Percentiles rank a stretch among this genome's conserved stretches.
phyloP scores from a whole-genome alignment of 2,329 filamentous ascomycete genomes.

The Cercospora citrullina region DNA sequence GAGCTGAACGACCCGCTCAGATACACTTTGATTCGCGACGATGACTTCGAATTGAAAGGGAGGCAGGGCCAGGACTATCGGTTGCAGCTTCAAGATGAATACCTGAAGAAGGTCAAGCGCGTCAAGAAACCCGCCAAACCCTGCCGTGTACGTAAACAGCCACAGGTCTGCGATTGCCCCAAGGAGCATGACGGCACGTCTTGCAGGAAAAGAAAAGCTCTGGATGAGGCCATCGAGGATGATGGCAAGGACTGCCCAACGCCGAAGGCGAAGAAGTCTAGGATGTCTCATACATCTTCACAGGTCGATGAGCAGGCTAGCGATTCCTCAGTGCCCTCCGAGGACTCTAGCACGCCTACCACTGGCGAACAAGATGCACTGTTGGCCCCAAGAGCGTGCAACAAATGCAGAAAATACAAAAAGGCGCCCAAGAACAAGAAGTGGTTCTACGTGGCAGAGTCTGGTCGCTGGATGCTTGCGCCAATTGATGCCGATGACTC shows the following conservation, averaged over 20 bases:
- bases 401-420: not conserved
- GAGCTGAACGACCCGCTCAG: not conserved
- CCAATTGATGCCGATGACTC: not conserved
- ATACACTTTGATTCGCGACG: not conserved
- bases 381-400: not conserved
- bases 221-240: not conserved
- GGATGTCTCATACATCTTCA: not conserved
- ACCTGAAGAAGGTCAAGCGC: not conserved
- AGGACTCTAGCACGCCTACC: not conserved
- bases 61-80: not conserved
- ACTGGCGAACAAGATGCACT: not conserved
- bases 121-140: not conserved
- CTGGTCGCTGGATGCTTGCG: not conserved
- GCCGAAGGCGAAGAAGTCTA: no score
- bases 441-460: not conserved
- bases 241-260: no score
- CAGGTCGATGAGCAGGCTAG: not conserved
- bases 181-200: not conserved
- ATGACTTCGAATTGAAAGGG: not conserved
- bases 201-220: not conserved
- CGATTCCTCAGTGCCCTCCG: not conserved
- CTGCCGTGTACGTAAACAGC: not conserved
- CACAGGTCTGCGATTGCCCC: not conserved
- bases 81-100: not conserved
- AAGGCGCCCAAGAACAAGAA: slow-evolving; percentile 1